These are phyloP conservation scores for Leucocoprinus sp. DNA, from an alignment of 768 basidiomycete genomes.

Conservation along the genomic window DNA sequence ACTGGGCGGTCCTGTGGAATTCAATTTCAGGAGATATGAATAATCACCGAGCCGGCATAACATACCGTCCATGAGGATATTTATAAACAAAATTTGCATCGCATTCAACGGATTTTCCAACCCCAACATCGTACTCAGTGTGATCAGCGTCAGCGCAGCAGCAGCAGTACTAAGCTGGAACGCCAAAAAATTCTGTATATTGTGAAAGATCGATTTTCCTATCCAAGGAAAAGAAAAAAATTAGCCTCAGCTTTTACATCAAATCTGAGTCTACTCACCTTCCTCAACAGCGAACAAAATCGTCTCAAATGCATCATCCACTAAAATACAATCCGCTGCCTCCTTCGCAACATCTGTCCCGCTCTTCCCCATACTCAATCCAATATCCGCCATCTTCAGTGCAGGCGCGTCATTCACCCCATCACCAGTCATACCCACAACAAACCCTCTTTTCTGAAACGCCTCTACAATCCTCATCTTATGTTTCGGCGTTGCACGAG, in stretches of 20 bases:
- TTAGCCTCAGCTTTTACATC: background rate
- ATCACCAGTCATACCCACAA: slow-evolving; percentile 98
- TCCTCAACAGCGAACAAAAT: slow-evolving; percentile 93
- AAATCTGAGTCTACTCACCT: slow-evolving; percentile 41
- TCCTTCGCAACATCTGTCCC: slow-evolving; percentile 99
- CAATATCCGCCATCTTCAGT: slow-evolving; percentile 96
- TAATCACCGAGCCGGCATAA: slow-evolving; percentile 3
- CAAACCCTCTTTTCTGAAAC: slow-evolving; percentile 79
- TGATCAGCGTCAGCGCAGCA: slow-evolving; percentile 91
- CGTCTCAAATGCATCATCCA: slow-evolving; percentile 95
- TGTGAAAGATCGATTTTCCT: slow-evolving; percentile 98
- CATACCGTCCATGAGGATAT: slow-evolving; percentile 95
- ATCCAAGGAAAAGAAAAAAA: background rate
- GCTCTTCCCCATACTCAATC: slow-evolving; percentile 95
- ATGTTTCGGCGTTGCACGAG: slow-evolving; percentile 91
- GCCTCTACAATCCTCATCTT: slow-evolving; percentile 98
- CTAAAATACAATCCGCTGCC: slow-evolving; percentile 93
- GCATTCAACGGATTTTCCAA: slow-evolving; percentile 91
- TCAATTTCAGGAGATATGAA: background rate
- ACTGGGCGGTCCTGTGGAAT: slow-evolving; percentile 70
- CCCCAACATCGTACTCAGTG: slow-evolving; percentile 84
- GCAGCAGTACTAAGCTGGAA: slow-evolving; percentile 99
- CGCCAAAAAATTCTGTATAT: slow-evolving; percentile 95
- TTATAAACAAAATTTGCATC: slow-evolving; percentile 99
- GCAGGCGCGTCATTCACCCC: slow-evolving; percentile 98